These are phyloP conservation scores for Beauveria varroae DNA, from an alignment of 2,329 filamentous ascomycete species.

Conservation along the genomic window DNA sequence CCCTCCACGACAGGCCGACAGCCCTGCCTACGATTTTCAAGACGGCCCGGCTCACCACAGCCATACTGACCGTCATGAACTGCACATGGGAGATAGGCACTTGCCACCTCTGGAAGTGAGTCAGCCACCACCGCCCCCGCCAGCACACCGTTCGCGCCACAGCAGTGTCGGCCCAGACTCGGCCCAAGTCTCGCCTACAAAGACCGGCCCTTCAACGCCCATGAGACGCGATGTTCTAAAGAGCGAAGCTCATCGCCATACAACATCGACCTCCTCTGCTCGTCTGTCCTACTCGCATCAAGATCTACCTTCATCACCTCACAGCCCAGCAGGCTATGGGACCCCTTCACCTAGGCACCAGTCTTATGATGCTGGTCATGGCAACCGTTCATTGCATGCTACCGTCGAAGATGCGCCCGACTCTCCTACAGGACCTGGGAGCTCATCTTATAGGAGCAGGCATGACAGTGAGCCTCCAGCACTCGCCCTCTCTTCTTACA, in stretches of 20 bases:
- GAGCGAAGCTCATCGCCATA: slow-evolving; percentile 49
- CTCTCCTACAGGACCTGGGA: slow-evolving; percentile 26
- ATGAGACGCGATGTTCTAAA: slow-evolving; percentile 54
- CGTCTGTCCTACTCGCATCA: slow-evolving; percentile 45
- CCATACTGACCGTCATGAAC: slow-evolving; percentile 32
- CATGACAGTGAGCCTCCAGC: neutral
- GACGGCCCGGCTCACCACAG: slow-evolving; percentile 27
- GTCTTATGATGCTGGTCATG: slow-evolving; percentile 43
- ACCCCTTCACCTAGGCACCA: slow-evolving; percentile 36
- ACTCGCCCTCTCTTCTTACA: neutral
- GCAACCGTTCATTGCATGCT: slow-evolving; percentile 48
- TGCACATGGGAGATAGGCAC: slow-evolving; percentile 26
- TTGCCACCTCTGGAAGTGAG: slow-evolving; percentile 33
- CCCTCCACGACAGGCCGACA: slow-evolving; percentile 20
- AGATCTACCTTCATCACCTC: slow-evolving; percentile 28
- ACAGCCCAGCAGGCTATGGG: slow-evolving; percentile 26
- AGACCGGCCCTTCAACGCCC: slow-evolving; percentile 37
- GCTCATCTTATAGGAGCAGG: neutral
- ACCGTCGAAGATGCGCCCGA: slow-evolving; percentile 59
- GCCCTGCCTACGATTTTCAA: slow-evolving; percentile 25
- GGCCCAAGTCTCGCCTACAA: slow-evolving; percentile 30
- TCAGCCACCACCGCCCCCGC: slow-evolving; percentile 45
- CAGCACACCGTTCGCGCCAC: slow-evolving; percentile 43
- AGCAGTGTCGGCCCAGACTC: slow-evolving; percentile 37
- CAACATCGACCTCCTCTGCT: slow-evolving; percentile 43